Percentiles rank a stretch among this genome's conserved stretches.
Conservation (phyloP, 352 stramenopile genomes). For the Thraustotheca clavata region DNA sequence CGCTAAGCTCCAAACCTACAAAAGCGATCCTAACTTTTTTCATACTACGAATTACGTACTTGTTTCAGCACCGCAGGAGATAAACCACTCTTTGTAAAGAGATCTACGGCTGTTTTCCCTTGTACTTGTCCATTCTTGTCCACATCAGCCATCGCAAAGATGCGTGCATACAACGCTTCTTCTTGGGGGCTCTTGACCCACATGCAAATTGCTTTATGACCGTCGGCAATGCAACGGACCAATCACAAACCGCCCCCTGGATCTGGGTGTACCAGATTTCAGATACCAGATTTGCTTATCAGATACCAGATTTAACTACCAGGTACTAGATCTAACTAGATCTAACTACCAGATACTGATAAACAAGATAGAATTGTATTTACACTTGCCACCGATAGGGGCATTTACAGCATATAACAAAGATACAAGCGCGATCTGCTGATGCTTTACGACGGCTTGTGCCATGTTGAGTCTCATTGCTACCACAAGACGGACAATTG, state of each 20-base stretch:
- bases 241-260: background rate
- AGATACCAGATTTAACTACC: no score
- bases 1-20: constrained; percentile 16
- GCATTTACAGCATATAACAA: constrained; percentile 69
- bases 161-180: constrained; percentile 11
- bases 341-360: no score
- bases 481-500: constrained; percentile 71
- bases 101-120: constrained; percentile 15
- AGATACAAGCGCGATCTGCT: constrained; percentile 73
- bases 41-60: constrained; percentile 1
- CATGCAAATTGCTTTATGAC: background rate
- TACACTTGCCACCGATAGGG: constrained; percentile 73
- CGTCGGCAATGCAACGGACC: background rate
- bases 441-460: constrained; percentile 78
- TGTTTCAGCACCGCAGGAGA: constrained; percentile 10
- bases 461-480: constrained; percentile 61
- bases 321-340: no score
- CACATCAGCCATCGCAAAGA: constrained; percentile 14
- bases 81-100: constrained; percentile 18
- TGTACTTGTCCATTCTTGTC: constrained; percentile 15
- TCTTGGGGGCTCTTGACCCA: constrained; percentile 13
- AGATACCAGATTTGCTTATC: no score
- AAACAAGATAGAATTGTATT: no score
- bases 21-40: background rate
- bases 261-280: no score